Evolutionary conservation across 176 grass and related monocot genomes (phyloP), one percentile per base, ranked within the genome.

Genomic region (bread wheat (Triticum aestivum)): DNA sequence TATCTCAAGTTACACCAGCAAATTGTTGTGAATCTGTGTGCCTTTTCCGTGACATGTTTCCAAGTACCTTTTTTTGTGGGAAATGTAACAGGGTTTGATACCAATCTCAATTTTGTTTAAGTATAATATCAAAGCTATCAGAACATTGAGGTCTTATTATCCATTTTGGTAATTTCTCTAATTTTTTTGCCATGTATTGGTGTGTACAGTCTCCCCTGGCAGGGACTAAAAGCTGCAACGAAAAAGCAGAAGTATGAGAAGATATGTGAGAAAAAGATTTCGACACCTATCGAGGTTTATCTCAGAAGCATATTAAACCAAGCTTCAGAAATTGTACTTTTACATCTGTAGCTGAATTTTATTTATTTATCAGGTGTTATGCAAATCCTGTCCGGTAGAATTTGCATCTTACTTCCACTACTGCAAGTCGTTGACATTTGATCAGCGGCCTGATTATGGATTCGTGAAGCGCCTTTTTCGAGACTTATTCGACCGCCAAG

Each of bases 361-460:
- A 61, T 61, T 63, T 15, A 78, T 80, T 75, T 87, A 56, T 62
- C 82, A 98, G 96, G 90, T 96, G 65, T 83, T 98, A 85, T 98
- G 96, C 76, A 98, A 98, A 90, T 91, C 91, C 9, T 91, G 81
- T 84, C 96, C 96, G 0, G 91, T 92, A 49, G 93, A 95, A 88
- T 98, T 98, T 86, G 90, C 93, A 34, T 98, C 96, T 75, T 98
- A 98, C 90, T 94, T 98, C 61, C 96, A 98, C 67, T 98, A 98
- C 83, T 98, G 96, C 35, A 92, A 95, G 82, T 94, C 90, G 44
- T 87, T 98, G 86, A 88, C 91, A 89, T 98, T 98, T 88, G 96
- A 98, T 77, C 96, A 98, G 79, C 91, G 96, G 65, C 96, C 96
- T 8, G 96, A 98, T 90, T 98, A 98, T 91, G 90, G 84, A 75